Percentiles rank a stretch among this genome's conserved stretches.
Conservation (phyloP, 192 early-diverging fungal genomes). For the Coemansia sp. region DNA sequence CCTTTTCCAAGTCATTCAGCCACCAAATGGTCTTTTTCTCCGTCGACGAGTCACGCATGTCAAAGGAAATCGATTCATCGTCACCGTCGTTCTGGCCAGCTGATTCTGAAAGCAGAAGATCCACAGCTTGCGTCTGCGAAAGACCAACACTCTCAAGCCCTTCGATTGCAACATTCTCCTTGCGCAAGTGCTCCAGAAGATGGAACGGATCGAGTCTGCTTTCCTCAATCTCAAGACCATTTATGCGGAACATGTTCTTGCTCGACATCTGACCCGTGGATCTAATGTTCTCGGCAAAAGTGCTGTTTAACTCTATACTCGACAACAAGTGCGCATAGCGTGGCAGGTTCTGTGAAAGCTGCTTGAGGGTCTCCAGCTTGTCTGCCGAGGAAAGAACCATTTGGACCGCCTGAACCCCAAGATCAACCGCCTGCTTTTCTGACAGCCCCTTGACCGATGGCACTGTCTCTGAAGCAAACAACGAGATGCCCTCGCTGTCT, state of each 20-base stretch:
- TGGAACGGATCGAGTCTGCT: conserved; percentile 67
- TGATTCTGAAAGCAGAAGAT: conserved; percentile 18
- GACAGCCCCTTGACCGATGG: conserved; percentile 81
- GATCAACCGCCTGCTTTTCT: conserved; percentile 51
- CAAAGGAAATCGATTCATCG: conserved; percentile 59
- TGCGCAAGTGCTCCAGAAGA: conserved; percentile 60
- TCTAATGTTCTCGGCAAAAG: conserved; percentile 48
- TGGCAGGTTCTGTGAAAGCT: conserved; percentile 83
- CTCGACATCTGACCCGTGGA: conserved; percentile 19
- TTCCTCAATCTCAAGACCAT: conserved; percentile 61
- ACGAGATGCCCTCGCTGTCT: conserved; percentile 74
- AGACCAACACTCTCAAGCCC: conserved; percentile 53
- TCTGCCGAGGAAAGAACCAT: conserved; percentile 64
- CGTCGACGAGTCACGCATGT: conserved; percentile 68
- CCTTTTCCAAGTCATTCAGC: conserved; percentile 92
- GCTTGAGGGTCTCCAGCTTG: conserved; percentile 65
- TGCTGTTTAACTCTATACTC: conserved; percentile 50
- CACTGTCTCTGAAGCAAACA: conserved; percentile 89
- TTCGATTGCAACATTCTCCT: conserved; percentile 56
- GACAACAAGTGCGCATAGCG: conserved; percentile 81
- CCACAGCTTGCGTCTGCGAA: conserved; percentile 25
- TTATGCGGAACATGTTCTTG: conserved; percentile 59
- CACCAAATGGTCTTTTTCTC: conserved; percentile 66
- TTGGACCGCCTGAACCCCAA: conserved; percentile 75
- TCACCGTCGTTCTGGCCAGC: conserved; percentile 7